Evolutionary conservation across 805 yeast species (phyloP), one percentile per base, ranked within the genome.

Genomic region (Starmerella stellata): DNA sequence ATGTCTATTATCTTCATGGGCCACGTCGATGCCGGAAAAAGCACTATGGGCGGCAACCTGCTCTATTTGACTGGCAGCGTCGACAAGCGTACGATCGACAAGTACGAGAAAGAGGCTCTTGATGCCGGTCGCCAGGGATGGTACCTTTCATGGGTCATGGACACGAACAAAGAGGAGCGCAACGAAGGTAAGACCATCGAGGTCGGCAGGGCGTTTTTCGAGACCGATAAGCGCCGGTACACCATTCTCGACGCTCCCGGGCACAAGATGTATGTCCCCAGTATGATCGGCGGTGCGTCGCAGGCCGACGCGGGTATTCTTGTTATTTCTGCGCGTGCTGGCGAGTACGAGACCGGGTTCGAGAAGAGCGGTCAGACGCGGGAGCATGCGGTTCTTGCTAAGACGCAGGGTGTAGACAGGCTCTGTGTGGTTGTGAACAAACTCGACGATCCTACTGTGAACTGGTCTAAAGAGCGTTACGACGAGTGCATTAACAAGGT

Each of bases 41-140:
- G 95, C 38, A 90, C 99, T 44, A 87, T 90, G 94, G 98, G 98
- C 59, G 99, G 99, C 64, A 90, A 90, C 63, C 66, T 90, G 51
- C 70, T 90, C 47, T 87, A 68, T 57, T 66, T 90, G 55, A 87
- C 96, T 18, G 96, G 96, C 44, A 81, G 95, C 35, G 98, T 90
- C 44, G 98, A 90, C 62, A 90, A 90, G 69, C 80, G 99, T 66
- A 87, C 95, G 17, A 90, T 90, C 49, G 99, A 90, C 52, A 90
- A 90, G 62, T 87, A 87, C 58, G 96, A 90, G 66, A 74, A 85
- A 60, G 99, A 90, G 64, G 98, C 98, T 44, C 83, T 83, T 61
- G 99, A 90, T 53, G 96, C 96, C 34, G 96, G 98, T 61, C 79
- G 96, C 68, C 98, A 90, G 66, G 95, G 95, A 61, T 90, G 99